Evolutionary conservation across 305 asterid species (phyloP), one percentile per base, ranked within the genome.

Genomic region (Rubia balearica): DNA sequence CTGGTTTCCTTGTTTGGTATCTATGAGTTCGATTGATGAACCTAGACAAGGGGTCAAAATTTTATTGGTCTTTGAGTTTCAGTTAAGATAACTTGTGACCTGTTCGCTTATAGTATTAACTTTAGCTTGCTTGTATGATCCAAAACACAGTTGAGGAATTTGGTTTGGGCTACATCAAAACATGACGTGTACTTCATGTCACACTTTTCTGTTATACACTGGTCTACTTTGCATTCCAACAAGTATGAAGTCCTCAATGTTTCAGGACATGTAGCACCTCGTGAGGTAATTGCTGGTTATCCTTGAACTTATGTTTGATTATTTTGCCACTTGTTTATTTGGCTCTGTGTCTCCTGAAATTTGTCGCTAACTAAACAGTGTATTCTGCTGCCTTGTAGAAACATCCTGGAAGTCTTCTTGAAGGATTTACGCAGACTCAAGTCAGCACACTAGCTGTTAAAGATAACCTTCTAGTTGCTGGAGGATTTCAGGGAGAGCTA

Each of bases 371-470:
- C 51, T 22, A 56, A 9, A 67, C 22, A 14, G 22, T 12, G 9
- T 53, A 14, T 63, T 65, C 13, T 33, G 67, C 43, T 42, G 14
- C 16, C 63, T 8, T 79, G 80, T 79, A 94, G 99, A 89, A 89
- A 83, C 99, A 94, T 81, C 97, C 99, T 73, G 98, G 98, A 70
- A 94, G 89, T 83, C 80, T 94, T 71, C 81, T 89, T 77, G 99
- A 89, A 84, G 99, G 99, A 75, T 91, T 94, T 84, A 82, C 88
- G 4, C 96, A 91, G 81, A 91, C 97, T 67, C 96, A 91, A 82
- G 86, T 94, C 78, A 91, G 98, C 86, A 91, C 99, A 55, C 83
- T 94, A 68, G 96, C 99, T 19, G 97, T 89, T 74, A 89, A 85
- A 81, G 96, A 91, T 80, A 89, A 89, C 51, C 83, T 91, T 80